Evolutionary conservation across 2,329 filamentous ascomycete genomes (phyloP), one percentile per base, ranked within the genome.

Genomic region (Aspergillus carbonarius): DNA sequence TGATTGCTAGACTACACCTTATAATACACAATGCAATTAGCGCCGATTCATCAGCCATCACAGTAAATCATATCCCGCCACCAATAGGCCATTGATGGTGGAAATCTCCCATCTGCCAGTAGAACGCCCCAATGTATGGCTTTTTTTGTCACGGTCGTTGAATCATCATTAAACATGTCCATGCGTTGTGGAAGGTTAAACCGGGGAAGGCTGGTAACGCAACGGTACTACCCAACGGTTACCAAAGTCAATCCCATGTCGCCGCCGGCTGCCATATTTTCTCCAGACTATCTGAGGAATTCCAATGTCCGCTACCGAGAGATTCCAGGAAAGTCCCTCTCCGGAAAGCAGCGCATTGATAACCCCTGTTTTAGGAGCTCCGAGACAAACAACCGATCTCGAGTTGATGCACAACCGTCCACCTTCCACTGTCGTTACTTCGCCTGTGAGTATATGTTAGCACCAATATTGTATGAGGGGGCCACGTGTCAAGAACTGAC

Each of bases 221-320:
- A 95, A 84, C 67, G 88, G 86, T 13, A 96, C 82, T 62, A 95
- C 87, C 93, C 93, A 98, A 64, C 88, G 85, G 60, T 88, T 87
- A 23, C 91, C 92, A 80, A 97, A 98, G 68, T 93, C 92, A 57
- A 97, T 88, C 0, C 92, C 92, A 64, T 91, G 88, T 18, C 92
- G 86, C 52, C 92, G 85, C 71, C 90, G 88, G 4, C 90, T 91
- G 2, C 91, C 90, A 1, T 90, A 90, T 72, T 92, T 92, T 70
- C 88, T 89, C 89, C 93, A 96, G 3, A 92, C 91, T 4, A 89
- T 85, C 58, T 91, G 88, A 1, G 87, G 88, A 13, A 97, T 85
- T 0, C 95, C 93, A 64, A 97, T 88, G 72, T 99, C 95, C 2
- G 88, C 92, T 12, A 98, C 85, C 70, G 87, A 91, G 1, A 98